Evolutionary conservation across 495 filamentous ascomycete genomes (phyloP), one percentile per base, ranked within the genome.

Genomic region (Pyrenula aspistea): DNA sequence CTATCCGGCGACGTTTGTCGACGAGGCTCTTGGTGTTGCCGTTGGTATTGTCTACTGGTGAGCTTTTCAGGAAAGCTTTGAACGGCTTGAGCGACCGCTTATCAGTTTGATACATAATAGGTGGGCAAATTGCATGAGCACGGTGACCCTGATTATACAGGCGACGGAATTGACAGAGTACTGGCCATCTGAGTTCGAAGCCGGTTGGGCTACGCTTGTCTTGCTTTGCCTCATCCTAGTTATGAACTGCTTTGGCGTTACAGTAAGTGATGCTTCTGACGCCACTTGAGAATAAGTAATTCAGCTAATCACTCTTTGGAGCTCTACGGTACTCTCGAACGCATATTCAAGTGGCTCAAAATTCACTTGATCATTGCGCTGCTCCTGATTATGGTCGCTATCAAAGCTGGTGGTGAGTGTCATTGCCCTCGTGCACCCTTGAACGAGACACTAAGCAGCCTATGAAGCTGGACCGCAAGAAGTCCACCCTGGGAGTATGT

Each of bases 21-120:
- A 76, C 48, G 51, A 57, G 2, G 68, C 71, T 21, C 65, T 76
- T 36, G 72, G 71, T 0, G 68, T 72, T 51, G 61, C 65, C 2
- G 68, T 76, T 3, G 72, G 71, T 3, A 49, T 68, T 22, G 61
- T 63, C 25, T 77, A 76, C 56, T 75, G 72, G 73, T 73, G 56
- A 51, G 67, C 57, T 10, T 12, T 12, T 20, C 23, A 55, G 21
- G 15, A 42, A 24, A 15, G 8, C n/a, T 61, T 12, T 10, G 15
- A 12, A 55, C 22, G 52, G 8, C 24, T 54, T 10, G 25, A 47
- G 49, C 22, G 19, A 59, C 15, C 50, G 25, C 53, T 62, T 25
- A 62, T n/a, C 10, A 21, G 15, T 10, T 55, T 22, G 25, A n/a
- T 12, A 56, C 25, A 15, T 24, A 54, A 25, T 10, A 64, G 61